These are phyloP conservation scores for Ophiostoma pallidulum DNA, from an alignment of 2,329 filamentous ascomycete genomes.

Conservation along the genomic window DNA sequence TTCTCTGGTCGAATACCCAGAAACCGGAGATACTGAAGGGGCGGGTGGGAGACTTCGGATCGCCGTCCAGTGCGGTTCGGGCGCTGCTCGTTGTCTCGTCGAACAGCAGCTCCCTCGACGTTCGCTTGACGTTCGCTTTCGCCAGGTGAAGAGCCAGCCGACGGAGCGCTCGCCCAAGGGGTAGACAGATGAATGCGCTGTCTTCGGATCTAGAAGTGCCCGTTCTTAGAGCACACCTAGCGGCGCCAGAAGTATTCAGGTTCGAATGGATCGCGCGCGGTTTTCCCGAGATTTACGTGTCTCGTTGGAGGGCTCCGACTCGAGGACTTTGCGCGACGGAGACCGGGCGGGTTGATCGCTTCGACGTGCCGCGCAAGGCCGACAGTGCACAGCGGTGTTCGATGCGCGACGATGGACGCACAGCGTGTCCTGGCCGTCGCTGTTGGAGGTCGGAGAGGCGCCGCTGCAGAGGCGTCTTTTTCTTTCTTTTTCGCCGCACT, in stretches of 20 bases:
- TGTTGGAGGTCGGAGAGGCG: not conserved
- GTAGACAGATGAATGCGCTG: not conserved
- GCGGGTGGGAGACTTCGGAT: too few relatives aligned
- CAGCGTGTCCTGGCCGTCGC: too few relatives aligned
- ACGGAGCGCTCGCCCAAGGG: too few relatives aligned
- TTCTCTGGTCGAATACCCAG: not conserved
- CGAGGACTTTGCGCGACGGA: not conserved
- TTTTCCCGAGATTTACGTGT: not conserved
- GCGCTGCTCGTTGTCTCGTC: not conserved
- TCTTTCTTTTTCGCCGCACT: too few relatives aligned
- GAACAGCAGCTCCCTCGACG: not conserved
- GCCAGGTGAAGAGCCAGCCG: too few relatives aligned
- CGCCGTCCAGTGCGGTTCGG: not conserved
- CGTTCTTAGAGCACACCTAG: conserved; percentile 5
- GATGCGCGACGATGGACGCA: too few relatives aligned
- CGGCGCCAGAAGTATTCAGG: conserved; percentile 3
- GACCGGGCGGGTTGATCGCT: not conserved
- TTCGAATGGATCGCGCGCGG: not conserved
- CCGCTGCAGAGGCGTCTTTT: not conserved
- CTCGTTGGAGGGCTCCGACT: too few relatives aligned
- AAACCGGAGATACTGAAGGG: not conserved
- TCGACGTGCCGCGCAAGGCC: not conserved
- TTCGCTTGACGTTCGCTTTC: not conserved
- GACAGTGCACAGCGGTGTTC: too few relatives aligned
- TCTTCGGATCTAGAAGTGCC: not conserved